Percentiles rank a stretch among this genome's conserved stretches.
These are phyloP conservation scores for Suillus hirtellus DNA, from an alignment of 768 basidiomycete species.

Conservation along the genomic window DNA sequence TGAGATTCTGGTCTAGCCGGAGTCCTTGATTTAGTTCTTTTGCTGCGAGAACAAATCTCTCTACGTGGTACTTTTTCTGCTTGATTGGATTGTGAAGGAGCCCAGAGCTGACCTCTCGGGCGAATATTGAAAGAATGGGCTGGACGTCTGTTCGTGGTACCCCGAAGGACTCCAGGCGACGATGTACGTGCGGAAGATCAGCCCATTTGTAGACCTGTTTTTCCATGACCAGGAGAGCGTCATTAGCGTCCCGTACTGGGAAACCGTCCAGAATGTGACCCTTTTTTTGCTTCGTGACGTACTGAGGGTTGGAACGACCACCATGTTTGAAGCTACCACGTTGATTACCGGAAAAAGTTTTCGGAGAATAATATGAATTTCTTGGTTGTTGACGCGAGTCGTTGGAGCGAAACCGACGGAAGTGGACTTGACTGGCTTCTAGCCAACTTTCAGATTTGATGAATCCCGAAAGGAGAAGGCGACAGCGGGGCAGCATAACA, in stretches of 20 bases:
- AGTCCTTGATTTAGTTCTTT: conserved; percentile 26
- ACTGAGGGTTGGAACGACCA: background rate
- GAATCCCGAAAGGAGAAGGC: conserved; percentile 14
- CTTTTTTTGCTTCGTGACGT: conserved; percentile 12
- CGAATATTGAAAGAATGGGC: conserved; percentile 46
- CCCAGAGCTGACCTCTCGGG: conserved; percentile 39
- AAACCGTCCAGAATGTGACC: conserved; percentile 2
- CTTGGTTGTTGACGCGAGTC: background rate
- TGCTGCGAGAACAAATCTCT: conserved; percentile 42
- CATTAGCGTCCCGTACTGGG: conserved; percentile 7
- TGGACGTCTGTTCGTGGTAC: conserved; percentile 40
- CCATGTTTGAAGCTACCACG: background rate
- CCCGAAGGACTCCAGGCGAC: conserved; percentile 51
- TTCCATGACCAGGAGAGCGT: conserved; percentile 33
- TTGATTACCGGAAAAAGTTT: conserved; percentile 1
- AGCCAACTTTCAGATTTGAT: conserved; percentile 20
- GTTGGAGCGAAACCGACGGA: conserved; percentile 20
- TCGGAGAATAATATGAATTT: background rate
- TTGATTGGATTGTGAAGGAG: conserved; percentile 19
- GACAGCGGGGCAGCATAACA: conserved; percentile 27
- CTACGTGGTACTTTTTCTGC: conserved; percentile 38
- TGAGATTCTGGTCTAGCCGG: conserved; percentile 50
- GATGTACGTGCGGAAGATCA: conserved; percentile 26
- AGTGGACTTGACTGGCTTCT: conserved; percentile 20
- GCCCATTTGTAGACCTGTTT: conserved; percentile 43